A percentile compares a stretch with the other conserved stretches of the same genome.
Evolutionary conservation across 1,139 yeast genomes (phyloP).

Genomic region (Scheffersomyces titani): DNA sequence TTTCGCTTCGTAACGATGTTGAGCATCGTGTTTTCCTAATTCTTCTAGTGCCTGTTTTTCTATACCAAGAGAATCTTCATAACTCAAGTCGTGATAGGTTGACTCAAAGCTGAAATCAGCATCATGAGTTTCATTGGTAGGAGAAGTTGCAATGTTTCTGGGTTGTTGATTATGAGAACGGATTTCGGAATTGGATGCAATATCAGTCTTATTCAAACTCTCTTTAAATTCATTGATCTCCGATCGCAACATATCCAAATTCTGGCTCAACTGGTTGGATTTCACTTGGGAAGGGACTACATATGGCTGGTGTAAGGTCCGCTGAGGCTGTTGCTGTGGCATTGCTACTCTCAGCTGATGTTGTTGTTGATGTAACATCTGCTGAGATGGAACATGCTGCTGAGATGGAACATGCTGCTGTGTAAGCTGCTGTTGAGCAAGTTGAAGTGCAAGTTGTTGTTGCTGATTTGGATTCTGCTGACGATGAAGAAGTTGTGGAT

Average conservation of each 20-base stretch:
- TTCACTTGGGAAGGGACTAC: conserved; percentile 20
- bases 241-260: conserved; percentile 42
- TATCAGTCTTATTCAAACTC: conserved; percentile 34
- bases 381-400: conserved; percentile 4
- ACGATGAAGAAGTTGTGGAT: conserved; percentile 1
- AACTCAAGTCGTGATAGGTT: conserved; percentile 41
- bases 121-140: conserved; percentile 11
- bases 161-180: neutral
- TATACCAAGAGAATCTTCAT: conserved; percentile 44
- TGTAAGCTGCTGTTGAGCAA: neutral
- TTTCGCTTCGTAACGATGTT: neutral
- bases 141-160: conserved; percentile 2
- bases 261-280: conserved; percentile 41
- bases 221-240: conserved; percentile 52
- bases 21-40: conserved; percentile 1
- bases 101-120: conserved; percentile 44
- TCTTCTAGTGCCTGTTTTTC: conserved; percentile 28
- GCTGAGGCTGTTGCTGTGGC: conserved; percentile 4
- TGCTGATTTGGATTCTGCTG: conserved; percentile 6
- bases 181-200: neutral
- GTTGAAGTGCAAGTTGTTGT: conserved; percentile 4
- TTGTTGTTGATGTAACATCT: conserved; percentile 4
- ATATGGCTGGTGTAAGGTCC: conserved; percentile 16
- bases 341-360: conserved; percentile 1
- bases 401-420: conserved; percentile 12